Percentiles rank a stretch among this genome's conserved stretches.
These are phyloP conservation scores for Penicillium frequentans DNA, from an alignment of 2,329 filamentous ascomycete species.

Conservation along the genomic window DNA sequence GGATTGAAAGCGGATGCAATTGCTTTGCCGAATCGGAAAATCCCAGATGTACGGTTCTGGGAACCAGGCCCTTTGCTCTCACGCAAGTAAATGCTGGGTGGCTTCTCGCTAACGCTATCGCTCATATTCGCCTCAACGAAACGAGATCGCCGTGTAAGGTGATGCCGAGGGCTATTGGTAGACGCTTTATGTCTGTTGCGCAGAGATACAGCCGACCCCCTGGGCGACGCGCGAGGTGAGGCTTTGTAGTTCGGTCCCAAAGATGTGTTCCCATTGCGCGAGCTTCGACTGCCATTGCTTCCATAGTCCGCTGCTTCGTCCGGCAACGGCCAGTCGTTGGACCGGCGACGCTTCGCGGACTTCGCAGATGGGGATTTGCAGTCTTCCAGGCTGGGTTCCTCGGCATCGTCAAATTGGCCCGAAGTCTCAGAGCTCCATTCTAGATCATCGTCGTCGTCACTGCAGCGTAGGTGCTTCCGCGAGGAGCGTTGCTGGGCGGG, in stretches of 20 bases:
- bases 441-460: constrained; percentile 17
- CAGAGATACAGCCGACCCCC: constrained; percentile 16
- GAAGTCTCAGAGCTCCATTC: constrained; percentile 35
- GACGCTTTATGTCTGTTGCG: constrained; percentile 16
- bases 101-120: constrained; percentile 70
- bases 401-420: constrained; percentile 37
- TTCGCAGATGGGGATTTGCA: constrained; percentile 26
- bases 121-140: constrained; percentile 83
- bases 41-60: constrained; percentile 42
- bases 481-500: constrained; percentile 23
- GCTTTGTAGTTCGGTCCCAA: constrained; percentile 6
- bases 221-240: constrained; percentile 22
- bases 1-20: constrained; percentile 57
- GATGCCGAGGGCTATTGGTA: constrained; percentile 26
- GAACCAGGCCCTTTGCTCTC: constrained; percentile 25
- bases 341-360: constrained; percentile 44
- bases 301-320: constrained; percentile 25
- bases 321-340: constrained; percentile 46
- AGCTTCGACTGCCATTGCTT: constrained; percentile 11
- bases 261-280: constrained; percentile 9
- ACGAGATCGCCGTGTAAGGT: constrained; percentile 59
- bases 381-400: constrained; percentile 28
- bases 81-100: constrained; percentile 67
- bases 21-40: constrained; percentile 58
- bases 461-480: constrained; percentile 32